Base-by-base conservation (phyloP, 176 grass and related monocot species). In the Cymbopogon citratus region DNA sequence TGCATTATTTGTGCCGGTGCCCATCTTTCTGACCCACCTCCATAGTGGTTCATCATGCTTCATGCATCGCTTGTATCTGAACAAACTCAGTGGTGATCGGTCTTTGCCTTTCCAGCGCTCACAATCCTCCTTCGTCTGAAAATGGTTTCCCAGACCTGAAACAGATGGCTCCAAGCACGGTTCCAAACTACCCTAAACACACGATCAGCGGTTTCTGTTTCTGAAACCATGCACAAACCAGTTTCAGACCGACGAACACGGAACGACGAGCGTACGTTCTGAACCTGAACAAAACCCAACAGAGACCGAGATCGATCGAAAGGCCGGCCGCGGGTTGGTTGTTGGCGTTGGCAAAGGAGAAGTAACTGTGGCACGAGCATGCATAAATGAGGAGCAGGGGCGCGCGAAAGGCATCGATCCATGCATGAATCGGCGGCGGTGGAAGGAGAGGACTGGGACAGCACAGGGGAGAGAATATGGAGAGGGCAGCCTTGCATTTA, bases 401-500 rank as follows among this genome's bases (percentile, higher is more conserved):
- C n/a, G n/a, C n/a, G 59, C 69, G 24, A 26, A 56, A 80, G 68
- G 76, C 57, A 83, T 66, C 26, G n/a, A n/a, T n/a, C n/a, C 70
- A 49, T 71, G 66, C 19, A 39, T 71, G 69, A 40, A 72, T 46
- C 8, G 41, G 29, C 77, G 12, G 57, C n/a, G 8, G 57, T n/a
- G 26, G 45, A 38, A 65, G 23, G 39, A 68, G 11, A 12, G 24
- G n/a, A n/a, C n/a, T n/a, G n/a, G 59, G 23, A 77, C 63, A 84
- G 82, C 82, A 77, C 66, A 67, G 29, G 27, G 27, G 43, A 63
- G 29, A 29, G 84, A 67, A 76, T 84, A 41, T 28, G 40, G 70
- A 29, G 59, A 61, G 66, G 21, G 28, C 83, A 51, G 41, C 54
- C 56, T 73, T 86, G 84, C 76, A 86, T 86, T 85, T 40, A 86